Evolutionary conservation across 2,329 filamentous ascomycete species (phyloP).

Genomic region (Myriosclerotinia duriaeana): DNA sequence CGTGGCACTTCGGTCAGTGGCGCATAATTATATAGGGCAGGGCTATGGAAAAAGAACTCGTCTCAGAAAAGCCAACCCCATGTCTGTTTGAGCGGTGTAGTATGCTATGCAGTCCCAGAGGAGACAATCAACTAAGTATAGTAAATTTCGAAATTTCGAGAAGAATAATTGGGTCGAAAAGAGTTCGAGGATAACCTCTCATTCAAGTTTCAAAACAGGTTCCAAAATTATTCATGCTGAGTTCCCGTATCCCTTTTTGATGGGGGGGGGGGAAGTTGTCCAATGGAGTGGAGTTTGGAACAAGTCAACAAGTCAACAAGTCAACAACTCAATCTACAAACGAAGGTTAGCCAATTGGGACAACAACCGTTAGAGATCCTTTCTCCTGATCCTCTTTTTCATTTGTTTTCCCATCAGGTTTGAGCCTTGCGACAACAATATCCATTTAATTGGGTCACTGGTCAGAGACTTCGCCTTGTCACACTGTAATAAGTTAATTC

Average conservation of each 20-base stretch:
- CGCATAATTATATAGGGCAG: constrained; percentile 25
- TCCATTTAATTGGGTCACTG: background rate
- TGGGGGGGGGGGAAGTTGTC: no score
- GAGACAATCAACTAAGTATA: constrained; percentile 29
- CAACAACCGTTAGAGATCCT: constrained; percentile 20
- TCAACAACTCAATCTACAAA: constrained; percentile 33
- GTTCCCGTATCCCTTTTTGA: constrained; percentile 5
- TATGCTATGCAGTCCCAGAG: constrained; percentile 29
- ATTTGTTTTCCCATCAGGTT: background rate
- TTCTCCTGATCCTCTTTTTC: constrained; percentile 19
- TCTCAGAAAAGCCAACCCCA: constrained; percentile 24
- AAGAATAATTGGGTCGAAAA: constrained; percentile 11
- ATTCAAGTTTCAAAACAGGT: constrained; percentile 26
- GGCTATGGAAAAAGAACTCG: constrained; percentile 27
- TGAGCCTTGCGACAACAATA: constrained; percentile 14
- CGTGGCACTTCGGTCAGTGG: constrained; percentile 27
- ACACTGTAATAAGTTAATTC: constrained; percentile 7
- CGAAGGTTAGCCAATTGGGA: constrained; percentile 36
- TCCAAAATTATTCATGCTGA: constrained; percentile 26
- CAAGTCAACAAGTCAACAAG: background rate
- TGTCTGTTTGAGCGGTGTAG: constrained; percentile 40
- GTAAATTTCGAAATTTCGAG: background rate
- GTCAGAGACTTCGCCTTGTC: constrained; percentile 6
- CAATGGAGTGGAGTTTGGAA: background rate
- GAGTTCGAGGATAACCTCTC: constrained; percentile 29